Conservation (phyloP, 257 asterid species). For the Solanum bulbocastanum region DNA sequence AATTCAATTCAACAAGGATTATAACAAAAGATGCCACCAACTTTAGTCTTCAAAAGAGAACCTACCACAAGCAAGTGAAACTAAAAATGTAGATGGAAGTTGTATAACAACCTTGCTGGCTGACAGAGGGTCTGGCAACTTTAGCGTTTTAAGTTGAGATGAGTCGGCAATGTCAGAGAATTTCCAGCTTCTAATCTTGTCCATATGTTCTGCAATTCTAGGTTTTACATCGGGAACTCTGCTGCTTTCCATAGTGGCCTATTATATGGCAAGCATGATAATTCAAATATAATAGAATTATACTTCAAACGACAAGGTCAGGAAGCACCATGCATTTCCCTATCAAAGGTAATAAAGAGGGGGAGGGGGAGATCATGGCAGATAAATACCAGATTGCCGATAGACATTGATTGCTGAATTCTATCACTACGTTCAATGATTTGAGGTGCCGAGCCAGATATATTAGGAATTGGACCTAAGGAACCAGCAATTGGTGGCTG, state of each 20-base stretch:
- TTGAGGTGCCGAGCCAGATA: constrained; percentile 48
- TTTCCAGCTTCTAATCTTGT: constrained; percentile 78
- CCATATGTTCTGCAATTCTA: constrained; percentile 54
- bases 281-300: not conserved
- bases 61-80: not conserved
- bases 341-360: not conserved
- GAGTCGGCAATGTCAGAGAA: constrained; percentile 71
- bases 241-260: constrained; percentile 80
- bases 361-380: not conserved
- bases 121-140: constrained; percentile 74
- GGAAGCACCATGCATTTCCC: not conserved
- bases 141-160: constrained; percentile 73
- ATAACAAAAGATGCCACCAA: not conserved
- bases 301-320: not conserved
- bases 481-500: constrained; percentile 73
- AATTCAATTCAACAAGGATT: not conserved
- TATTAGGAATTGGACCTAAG: constrained; percentile 59
- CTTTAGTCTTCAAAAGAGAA: not conserved
- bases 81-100: not conserved
- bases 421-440: constrained; percentile 71
- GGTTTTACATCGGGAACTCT: constrained; percentile 83
- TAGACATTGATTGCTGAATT: constrained; percentile 72
- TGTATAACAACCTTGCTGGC: constrained; percentile 61
- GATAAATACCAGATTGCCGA: constrained; percentile 58
- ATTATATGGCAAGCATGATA: not conserved